A percentile compares a stretch with the other conserved stretches of the same genome.
These are phyloP conservation scores for Prunus davidiana DNA, from an alignment of 306 rosid genomes.

Conservation along the genomic window DNA sequence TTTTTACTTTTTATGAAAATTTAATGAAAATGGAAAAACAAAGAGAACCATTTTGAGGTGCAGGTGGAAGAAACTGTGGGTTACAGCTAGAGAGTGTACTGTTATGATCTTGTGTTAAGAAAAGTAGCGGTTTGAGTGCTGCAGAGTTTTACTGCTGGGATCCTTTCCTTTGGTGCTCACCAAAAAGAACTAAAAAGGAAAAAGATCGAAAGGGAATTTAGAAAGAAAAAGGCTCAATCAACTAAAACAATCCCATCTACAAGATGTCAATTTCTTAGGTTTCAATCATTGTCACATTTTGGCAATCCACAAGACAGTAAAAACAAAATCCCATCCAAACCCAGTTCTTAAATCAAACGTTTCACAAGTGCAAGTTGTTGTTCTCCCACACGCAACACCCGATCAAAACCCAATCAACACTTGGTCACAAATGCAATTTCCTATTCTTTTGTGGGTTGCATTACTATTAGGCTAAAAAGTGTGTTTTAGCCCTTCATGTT, in stretches of 20 bases:
- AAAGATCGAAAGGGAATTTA: background rate
- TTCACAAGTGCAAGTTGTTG: too few species aligned
- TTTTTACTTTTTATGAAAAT: background rate
- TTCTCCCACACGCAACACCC: too few species aligned
- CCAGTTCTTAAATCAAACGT: background rate
- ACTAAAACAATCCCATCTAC: background rate
- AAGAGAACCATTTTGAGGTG: background rate
- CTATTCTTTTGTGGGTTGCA: constrained; percentile 1
- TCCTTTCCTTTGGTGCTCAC: background rate
- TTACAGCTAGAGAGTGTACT: background rate
- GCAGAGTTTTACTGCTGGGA: background rate
- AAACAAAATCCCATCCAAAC: background rate
- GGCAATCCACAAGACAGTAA: background rate
- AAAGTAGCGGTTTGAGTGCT: background rate
- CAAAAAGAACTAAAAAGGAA: background rate
- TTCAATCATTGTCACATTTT: background rate
- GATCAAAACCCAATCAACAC: too few species aligned
- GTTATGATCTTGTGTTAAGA: too few species aligned
- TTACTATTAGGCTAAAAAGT: background rate
- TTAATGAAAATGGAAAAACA: background rate
- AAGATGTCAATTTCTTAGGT: background rate
- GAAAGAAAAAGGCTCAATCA: background rate
- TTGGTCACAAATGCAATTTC: too few species aligned
- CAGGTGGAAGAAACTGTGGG: background rate
- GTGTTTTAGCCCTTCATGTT: background rate